Evolutionary conservation across 805 yeast species (phyloP).

Genomic region (Kodamaea laetipori): DNA sequence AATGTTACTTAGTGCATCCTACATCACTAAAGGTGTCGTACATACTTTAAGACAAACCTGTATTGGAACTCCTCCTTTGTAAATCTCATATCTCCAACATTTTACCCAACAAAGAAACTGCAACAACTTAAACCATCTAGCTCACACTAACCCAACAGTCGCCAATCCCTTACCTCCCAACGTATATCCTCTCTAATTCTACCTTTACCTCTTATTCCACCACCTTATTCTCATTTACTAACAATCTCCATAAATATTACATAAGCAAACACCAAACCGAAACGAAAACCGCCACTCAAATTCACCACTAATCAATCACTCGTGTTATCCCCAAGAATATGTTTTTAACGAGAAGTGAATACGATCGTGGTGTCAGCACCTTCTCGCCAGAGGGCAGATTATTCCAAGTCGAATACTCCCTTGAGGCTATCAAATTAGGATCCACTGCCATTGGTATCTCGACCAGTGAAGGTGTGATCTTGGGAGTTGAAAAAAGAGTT

Average conservation of each 20-base stretch:
- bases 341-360: slow-evolving; percentile 99
- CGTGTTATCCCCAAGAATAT: slow-evolving; percentile 37
- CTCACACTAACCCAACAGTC: too few relatives aligned
- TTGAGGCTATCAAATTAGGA: slow-evolving; percentile 96
- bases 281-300: slow-evolving; percentile 11
- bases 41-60: too few relatives aligned
- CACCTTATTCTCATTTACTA: too few relatives aligned
- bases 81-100: too few relatives aligned
- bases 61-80: too few relatives aligned
- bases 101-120: too few relatives aligned
- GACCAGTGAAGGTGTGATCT: slow-evolving; percentile 92
- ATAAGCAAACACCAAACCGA: not conserved
- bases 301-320: slow-evolving; percentile 5
- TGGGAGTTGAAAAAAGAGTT: slow-evolving; percentile 96
- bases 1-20: too few relatives aligned
- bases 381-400: slow-evolving; percentile 98
- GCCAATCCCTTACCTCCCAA: too few relatives aligned
- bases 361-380: slow-evolving; percentile 98
- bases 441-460: slow-evolving; percentile 97
- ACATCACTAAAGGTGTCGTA: too few relatives aligned
- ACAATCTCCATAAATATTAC: not conserved
- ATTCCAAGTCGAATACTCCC: slow-evolving; percentile 96
- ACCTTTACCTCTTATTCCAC: too few relatives aligned
- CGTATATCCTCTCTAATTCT: too few relatives aligned
- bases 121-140: too few relatives aligned